Conservation (phyloP, 2,329 filamentous ascomycete species). For the Epichloe gansuensis region DNA sequence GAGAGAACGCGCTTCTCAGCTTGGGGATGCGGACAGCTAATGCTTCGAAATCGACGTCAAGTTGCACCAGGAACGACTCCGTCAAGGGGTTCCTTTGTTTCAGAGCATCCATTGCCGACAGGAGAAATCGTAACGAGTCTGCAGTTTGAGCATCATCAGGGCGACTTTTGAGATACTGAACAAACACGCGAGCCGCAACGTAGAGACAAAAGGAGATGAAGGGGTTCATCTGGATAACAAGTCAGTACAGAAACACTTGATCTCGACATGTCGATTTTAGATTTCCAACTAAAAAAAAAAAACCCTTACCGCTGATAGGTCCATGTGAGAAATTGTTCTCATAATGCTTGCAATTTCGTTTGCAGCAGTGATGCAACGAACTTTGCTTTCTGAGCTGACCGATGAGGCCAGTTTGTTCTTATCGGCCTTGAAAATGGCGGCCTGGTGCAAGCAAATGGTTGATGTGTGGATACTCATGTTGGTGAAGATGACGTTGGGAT, state of each 20-base stretch:
- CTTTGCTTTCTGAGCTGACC: conserved; percentile 79
- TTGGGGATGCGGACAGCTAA: conserved; percentile 50
- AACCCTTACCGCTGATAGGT: conserved; percentile 59
- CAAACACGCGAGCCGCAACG: conserved; percentile 87
- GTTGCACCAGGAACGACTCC: conserved; percentile 85
- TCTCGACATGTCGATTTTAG: neutral
- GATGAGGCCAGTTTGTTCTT: conserved; percentile 67
- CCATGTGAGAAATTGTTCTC: conserved; percentile 85
- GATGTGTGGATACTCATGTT: conserved; percentile 98
- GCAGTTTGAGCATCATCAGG: conserved; percentile 68
- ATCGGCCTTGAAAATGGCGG: conserved; percentile 93
- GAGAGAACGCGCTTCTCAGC: conserved; percentile 41
- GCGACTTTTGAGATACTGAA: conserved; percentile 91
- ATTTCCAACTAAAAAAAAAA: no score
- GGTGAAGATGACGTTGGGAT: conserved; percentile 79
- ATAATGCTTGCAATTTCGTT: conserved; percentile 91
- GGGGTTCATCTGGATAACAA: conserved; percentile 64
- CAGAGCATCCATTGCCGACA: conserved; percentile 80
- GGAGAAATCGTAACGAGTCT: conserved; percentile 77
- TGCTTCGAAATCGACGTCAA: conserved; percentile 81
- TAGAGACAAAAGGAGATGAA: conserved; percentile 95
- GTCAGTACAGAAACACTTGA: neutral
- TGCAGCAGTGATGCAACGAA: conserved; percentile 83
- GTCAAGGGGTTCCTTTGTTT: conserved; percentile 83
- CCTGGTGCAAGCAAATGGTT: conserved; percentile 94